A percentile compares a stretch with the other conserved stretches of the same genome.
These are phyloP conservation scores for Cryptococcus hybrid DNA, from an alignment of 1,284 basidiomycete species.

Conservation along the genomic window DNA sequence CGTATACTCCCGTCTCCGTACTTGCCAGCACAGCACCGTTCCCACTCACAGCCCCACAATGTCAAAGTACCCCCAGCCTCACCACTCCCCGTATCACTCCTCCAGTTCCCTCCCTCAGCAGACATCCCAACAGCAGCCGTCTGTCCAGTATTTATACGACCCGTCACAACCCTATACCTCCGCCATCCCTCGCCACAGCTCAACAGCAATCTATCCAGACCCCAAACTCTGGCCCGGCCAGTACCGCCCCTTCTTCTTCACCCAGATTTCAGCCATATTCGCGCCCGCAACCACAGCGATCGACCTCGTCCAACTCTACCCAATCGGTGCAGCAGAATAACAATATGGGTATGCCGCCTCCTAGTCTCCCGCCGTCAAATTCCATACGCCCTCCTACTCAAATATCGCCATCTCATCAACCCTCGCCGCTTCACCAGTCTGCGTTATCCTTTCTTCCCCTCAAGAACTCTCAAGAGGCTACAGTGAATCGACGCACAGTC, in stretches of 20 bases:
- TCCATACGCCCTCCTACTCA: not conserved
- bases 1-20: not conserved
- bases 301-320: not conserved
- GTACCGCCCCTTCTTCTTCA: slow-evolving; percentile 1
- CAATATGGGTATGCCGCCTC: no score
- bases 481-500: no score
- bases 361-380: not conserved
- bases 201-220: not conserved
- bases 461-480: no score
- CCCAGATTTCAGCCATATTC: slow-evolving; percentile 10
- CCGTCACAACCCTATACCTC: not conserved
- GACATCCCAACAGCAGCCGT: not conserved
- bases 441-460: no score
- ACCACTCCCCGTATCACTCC: not conserved
- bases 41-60: not conserved
- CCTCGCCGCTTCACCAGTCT: not conserved
- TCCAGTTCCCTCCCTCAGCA: not conserved
- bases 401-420: not conserved
- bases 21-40: no score
- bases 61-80: not conserved
- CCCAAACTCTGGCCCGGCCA: not conserved
- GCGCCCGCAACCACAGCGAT: not conserved
- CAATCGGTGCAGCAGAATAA: no score
- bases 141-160: not conserved
- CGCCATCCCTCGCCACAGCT: not conserved